A percentile compares a stretch with the other conserved stretches of the same genome.
Conservation (phyloP, 75 land plant genomes). For the Cunninghamia lanceolata region DNA sequence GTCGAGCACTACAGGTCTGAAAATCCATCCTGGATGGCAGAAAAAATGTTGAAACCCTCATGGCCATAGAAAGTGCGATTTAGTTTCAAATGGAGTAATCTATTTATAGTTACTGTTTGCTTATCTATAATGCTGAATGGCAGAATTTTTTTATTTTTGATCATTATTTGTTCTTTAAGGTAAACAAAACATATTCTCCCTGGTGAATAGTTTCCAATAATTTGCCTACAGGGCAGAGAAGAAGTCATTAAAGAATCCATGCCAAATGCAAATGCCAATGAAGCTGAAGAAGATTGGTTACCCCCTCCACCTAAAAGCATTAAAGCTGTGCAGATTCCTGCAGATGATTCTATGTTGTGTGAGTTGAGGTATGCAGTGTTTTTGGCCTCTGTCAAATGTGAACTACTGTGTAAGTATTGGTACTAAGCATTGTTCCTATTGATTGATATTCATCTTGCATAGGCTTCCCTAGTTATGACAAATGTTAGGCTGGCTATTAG, state of each 20-base stretch:
- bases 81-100: not conserved
- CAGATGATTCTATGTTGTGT: constrained; percentile 33
- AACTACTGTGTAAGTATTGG: not conserved
- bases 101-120: not conserved
- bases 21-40: not conserved
- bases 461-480: not conserved
- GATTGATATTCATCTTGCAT: not conserved
- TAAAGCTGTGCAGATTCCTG: not conserved
- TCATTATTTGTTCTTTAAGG: not conserved
- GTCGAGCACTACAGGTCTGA: not conserved
- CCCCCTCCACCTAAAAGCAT: constrained; percentile 40
- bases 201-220: not conserved
- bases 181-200: not conserved
- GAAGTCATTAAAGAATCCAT: not conserved
- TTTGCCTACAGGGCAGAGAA: not conserved
- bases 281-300: constrained; percentile 46
- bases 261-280: not conserved
- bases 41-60: not conserved
- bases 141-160: not conserved
- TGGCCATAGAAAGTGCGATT: not conserved
- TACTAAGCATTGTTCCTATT: not conserved
- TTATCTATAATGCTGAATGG: not conserved
- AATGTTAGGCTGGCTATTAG: not conserved
- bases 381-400: not conserved
- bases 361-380: constrained; percentile 40